These are phyloP conservation scores for Phytophthora pseudosyringae DNA, from an alignment of 352 stramenopile species.

Conservation along the genomic window DNA sequence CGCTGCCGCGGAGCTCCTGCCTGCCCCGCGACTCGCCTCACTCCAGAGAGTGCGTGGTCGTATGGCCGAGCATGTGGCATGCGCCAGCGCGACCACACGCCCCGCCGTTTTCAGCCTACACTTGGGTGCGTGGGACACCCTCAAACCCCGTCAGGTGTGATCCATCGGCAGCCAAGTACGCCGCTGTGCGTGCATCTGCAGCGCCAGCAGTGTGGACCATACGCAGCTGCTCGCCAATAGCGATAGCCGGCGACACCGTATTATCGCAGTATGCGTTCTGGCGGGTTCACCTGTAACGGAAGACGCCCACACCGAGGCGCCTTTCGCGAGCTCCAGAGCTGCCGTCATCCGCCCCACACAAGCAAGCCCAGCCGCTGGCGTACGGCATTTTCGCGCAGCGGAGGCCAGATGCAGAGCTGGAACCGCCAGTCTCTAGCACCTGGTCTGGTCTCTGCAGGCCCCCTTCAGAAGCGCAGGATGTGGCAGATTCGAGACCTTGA, in stretches of 20 bases:
- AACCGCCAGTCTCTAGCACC: too few relatives aligned
- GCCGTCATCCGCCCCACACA: constrained; percentile 5
- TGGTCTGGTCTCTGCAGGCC: too few relatives aligned
- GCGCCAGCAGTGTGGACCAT: too few relatives aligned
- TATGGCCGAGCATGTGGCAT: constrained; percentile 1
- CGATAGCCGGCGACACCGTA: too few relatives aligned
- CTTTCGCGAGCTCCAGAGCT: constrained; percentile 17
- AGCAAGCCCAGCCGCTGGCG: constrained; percentile 27
- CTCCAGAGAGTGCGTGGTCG: constrained; percentile 17
- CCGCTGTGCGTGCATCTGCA: too few relatives aligned
- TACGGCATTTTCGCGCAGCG: constrained; percentile 21
- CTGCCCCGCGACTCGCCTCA: neutral
- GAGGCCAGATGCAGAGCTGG: too few relatives aligned
- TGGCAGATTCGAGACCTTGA: too few relatives aligned
- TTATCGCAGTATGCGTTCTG: constrained; percentile 3
- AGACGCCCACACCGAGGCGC: constrained; percentile 22
- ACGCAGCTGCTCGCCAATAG: too few relatives aligned
- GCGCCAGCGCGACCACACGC: constrained; percentile 13
- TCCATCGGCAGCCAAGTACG: too few relatives aligned
- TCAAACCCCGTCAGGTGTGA: too few relatives aligned
- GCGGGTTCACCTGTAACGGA: constrained; percentile 4
- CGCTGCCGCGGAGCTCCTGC: neutral
- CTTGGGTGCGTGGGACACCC: constrained; percentile 11
- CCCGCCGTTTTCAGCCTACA: constrained; percentile 25
- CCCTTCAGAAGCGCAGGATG: too few relatives aligned